Evolutionary conservation across 805 yeast genomes (phyloP).

Genomic region (Candida hungchunana): DNA sequence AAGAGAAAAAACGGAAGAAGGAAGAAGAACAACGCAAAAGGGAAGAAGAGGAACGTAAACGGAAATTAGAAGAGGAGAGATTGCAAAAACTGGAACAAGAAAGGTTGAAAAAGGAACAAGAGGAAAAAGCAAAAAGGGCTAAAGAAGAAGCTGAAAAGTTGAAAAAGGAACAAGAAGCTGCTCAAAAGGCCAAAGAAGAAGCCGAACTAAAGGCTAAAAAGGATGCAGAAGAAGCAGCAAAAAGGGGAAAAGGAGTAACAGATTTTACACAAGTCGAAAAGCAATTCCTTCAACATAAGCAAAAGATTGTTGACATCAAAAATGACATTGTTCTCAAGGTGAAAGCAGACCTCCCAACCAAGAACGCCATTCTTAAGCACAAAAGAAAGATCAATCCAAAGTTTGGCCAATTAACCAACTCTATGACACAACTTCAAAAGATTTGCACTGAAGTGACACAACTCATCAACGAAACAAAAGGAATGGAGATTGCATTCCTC

Average conservation of each 20-base stretch:
- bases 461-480: conserved; percentile 45
- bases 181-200: conserved; percentile 21
- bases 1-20: conserved; percentile 14
- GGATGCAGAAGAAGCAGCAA: conserved; percentile 18
- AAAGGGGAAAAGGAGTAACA: conserved; percentile 30
- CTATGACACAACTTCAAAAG: conserved; percentile 50
- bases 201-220: conserved; percentile 15
- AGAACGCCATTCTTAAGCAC: conserved; percentile 50
- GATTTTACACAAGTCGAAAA: conserved; percentile 36
- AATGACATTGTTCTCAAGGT: conserved; percentile 52
- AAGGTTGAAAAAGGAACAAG: conserved; percentile 10
- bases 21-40: conserved; percentile 12
- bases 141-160: conserved; percentile 20
- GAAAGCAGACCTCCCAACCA: conserved; percentile 45
- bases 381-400: conserved; percentile 81
- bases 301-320: conserved; percentile 56
- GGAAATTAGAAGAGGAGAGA: conserved; percentile 12
- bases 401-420: conserved; percentile 86
- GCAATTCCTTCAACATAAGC: conserved; percentile 43
- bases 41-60: conserved; percentile 12
- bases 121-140: conserved; percentile 13
- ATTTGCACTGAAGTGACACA: conserved; percentile 48
- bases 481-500: conserved; percentile 48
- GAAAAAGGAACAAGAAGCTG: conserved; percentile 27
- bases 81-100: conserved; percentile 16